Percentiles rank a stretch among this genome's conserved stretches.
phyloP scores from a whole-genome alignment of 148 eudicot genomes.

The Chenopodium album region DNA sequence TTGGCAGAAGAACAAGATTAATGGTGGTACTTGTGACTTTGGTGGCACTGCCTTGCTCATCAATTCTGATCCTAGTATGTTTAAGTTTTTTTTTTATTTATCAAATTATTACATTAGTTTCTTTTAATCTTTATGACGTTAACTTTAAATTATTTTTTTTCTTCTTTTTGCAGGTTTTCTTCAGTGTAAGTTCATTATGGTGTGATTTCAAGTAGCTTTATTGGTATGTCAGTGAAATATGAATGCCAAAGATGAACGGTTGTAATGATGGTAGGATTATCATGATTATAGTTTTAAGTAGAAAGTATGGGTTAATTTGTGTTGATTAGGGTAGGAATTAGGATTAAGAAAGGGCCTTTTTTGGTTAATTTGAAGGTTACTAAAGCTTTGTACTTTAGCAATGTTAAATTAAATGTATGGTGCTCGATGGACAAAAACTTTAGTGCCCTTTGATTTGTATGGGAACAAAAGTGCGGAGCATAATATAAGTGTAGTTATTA shows the following conservation, averaged over 20 bases:
- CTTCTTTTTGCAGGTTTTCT: constrained; percentile 56
- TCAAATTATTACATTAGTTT: neutral
- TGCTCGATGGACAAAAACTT: constrained; percentile 6
- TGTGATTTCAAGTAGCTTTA: constrained; percentile 22
- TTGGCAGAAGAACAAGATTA: constrained; percentile 75
- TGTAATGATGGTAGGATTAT: neutral
- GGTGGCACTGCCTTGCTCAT: constrained; percentile 93
- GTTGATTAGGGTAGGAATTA: constrained; percentile 6
- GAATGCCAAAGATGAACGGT: constrained; percentile 1
- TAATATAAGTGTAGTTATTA: no score
- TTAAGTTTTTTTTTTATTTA: neutral
- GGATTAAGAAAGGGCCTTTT: neutral
- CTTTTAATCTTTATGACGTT: neutral
- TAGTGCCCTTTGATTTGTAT: constrained; percentile 14
- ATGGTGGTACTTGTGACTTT: constrained; percentile 81
- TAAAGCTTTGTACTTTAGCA: neutral
- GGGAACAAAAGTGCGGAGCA: neutral
- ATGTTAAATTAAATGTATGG: constrained; percentile 12
- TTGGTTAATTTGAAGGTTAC: neutral
- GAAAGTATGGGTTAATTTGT: neutral
- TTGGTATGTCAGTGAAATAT: neutral
- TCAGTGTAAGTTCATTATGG: constrained; percentile 55
- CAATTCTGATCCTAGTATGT: constrained; percentile 86
- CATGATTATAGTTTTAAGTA: no score
- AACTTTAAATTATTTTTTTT: no score